A percentile compares a stretch with the other conserved stretches of the same genome.
These are phyloP conservation scores for Phytophthora sojae DNA, from an alignment of 352 stramenopile genomes.

Conservation along the genomic window DNA sequence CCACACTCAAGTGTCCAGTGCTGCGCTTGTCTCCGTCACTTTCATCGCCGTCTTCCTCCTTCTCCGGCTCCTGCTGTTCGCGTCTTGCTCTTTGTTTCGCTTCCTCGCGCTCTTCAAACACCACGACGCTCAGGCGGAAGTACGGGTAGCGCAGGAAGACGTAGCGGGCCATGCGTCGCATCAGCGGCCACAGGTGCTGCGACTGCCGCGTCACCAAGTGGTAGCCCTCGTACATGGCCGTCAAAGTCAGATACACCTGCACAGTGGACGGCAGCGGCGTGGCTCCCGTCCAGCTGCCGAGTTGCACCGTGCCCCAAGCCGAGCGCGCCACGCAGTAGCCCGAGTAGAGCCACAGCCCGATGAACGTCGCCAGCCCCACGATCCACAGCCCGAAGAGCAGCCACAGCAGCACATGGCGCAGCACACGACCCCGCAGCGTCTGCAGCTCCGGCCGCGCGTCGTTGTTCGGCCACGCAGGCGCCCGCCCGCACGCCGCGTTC, in stretches of 20 bases:
- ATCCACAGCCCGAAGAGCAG: slow-evolving; percentile 42
- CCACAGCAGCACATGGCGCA: slow-evolving; percentile 30
- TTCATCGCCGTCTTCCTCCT: slow-evolving; percentile 14
- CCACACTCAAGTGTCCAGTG: slow-evolving; percentile 6
- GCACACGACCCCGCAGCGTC: slow-evolving; percentile 19
- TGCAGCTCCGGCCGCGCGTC: slow-evolving; percentile 33
- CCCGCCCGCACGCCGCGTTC: slow-evolving; percentile 10
- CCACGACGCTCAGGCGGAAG: slow-evolving; percentile 49
- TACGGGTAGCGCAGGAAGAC: slow-evolving; percentile 64
- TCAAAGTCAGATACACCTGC: slow-evolving; percentile 40
- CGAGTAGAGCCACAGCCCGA: slow-evolving; percentile 24
- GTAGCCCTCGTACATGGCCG: slow-evolving; percentile 58
- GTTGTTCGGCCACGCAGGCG: slow-evolving; percentile 28
- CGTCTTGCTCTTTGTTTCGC: slow-evolving; percentile 1
- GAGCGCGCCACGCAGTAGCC: slow-evolving; percentile 6
- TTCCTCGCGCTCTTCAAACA: slow-evolving; percentile 54
- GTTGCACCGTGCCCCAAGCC: neutral
- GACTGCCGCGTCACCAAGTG: slow-evolving; percentile 35
- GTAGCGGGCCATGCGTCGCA: slow-evolving; percentile 48
- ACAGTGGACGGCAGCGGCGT: slow-evolving; percentile 26
- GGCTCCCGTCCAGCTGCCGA: slow-evolving; percentile 16
- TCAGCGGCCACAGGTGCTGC: slow-evolving; percentile 51
- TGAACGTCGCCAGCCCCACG: slow-evolving; percentile 31
- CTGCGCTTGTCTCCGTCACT: neutral
- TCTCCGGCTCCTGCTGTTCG: slow-evolving; percentile 9